Percentiles rank a stretch among this genome's conserved stretches.
phyloP scores from a whole-genome alignment of 164 flowering plant genomes.

The Warburgia ugandensis region DNA sequence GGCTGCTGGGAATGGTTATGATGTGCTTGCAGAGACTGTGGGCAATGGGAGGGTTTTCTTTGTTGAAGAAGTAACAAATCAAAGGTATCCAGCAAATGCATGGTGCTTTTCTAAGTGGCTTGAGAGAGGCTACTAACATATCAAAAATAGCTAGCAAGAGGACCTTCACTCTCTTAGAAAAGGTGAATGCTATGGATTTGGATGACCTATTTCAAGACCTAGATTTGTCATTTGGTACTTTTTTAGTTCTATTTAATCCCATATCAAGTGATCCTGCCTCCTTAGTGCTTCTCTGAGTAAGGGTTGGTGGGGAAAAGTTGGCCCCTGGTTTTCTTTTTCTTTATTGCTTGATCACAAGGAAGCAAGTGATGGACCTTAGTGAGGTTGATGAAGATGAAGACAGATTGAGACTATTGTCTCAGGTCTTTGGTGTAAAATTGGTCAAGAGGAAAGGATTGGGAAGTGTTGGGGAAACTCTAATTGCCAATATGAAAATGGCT shows the following conservation, averaged over 20 bases:
- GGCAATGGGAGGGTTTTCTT: conserved; percentile 93
- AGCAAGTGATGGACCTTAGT: conserved; percentile 46
- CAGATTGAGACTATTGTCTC: conserved; percentile 35
- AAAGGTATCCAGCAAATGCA: conserved; percentile 98
- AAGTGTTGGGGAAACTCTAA: conserved; percentile 43
- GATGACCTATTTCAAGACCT: conserved; percentile 41
- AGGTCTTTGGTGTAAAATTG: conserved; percentile 37
- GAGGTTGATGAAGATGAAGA: conserved; percentile 46
- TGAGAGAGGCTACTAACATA: conserved; percentile 96
- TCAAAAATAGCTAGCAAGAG: conserved; percentile 55
- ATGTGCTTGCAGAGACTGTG: conserved; percentile 78
- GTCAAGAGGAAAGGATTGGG: conserved; percentile 53
- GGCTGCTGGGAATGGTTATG: conserved; percentile 93
- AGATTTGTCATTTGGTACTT: conserved; percentile 59
- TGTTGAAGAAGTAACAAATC: conserved; percentile 97
- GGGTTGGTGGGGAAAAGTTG: conserved; percentile 28
- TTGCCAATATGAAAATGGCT: conserved; percentile 31
- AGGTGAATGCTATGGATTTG: conserved; percentile 31
- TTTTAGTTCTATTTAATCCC: conserved; percentile 56
- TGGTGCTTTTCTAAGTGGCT: conserved; percentile 92
- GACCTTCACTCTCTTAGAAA: conserved; percentile 20
- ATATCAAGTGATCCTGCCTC: conserved; percentile 40
- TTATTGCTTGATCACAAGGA: conserved; percentile 49
- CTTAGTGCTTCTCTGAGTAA: conserved; percentile 37
- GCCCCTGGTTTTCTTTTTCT: conserved; percentile 25